A percentile compares a stretch with the other conserved stretches of the same genome.
These are phyloP conservation scores for Castanea crenata DNA, from an alignment of 306 rosid genomes.

Conservation along the genomic window DNA sequence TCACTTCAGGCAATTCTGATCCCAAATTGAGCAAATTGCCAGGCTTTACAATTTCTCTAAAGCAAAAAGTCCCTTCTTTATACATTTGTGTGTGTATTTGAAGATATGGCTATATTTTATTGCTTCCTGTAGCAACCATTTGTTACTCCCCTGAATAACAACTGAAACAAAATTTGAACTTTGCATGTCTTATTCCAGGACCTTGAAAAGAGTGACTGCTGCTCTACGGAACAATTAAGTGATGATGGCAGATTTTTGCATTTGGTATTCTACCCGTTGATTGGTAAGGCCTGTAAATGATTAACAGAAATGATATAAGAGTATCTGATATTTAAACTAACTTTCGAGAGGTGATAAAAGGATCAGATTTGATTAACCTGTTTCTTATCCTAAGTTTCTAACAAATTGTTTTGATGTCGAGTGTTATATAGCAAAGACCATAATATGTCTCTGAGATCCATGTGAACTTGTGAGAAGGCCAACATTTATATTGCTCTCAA, in stretches of 20 bases:
- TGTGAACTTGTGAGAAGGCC: constrained; percentile 96
- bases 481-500: constrained; percentile 82
- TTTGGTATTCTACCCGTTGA: constrained; percentile 91
- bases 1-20: constrained; percentile 79
- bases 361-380: neutral
- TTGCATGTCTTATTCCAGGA: constrained; percentile 43
- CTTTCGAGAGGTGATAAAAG: neutral
- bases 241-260: constrained; percentile 87
- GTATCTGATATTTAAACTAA: neutral
- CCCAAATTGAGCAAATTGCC: constrained; percentile 54
- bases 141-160: neutral
- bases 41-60: constrained; percentile 45
- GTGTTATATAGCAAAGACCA: constrained; percentile 83
- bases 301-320: neutral
- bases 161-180: constrained; percentile 10
- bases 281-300: constrained; percentile 52
- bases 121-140: neutral
- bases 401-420: constrained; percentile 36
- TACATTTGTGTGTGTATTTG: constrained; percentile 27
- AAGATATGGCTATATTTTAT: neutral
- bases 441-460: constrained; percentile 80
- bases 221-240: constrained; percentile 74
- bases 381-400: constrained; percentile 20
- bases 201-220: constrained; percentile 76
- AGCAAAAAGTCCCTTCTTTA: constrained; percentile 66